A percentile compares a stretch with the other conserved stretches of the same genome.
Evolutionary conservation across 345 rosid species (phyloP).

Genomic region (Camelina laxa): DNA sequence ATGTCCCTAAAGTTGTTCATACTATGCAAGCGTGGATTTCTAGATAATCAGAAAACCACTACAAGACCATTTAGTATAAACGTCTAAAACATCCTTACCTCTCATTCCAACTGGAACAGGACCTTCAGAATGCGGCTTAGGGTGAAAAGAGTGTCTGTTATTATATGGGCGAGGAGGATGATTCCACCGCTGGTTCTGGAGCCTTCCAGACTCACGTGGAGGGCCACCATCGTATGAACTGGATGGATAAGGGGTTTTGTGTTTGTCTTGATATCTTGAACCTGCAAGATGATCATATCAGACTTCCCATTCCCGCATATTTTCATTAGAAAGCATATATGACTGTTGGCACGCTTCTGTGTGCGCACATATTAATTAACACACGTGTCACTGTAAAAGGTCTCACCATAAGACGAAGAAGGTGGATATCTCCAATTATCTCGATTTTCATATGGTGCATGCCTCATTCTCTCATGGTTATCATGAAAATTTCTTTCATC

Average conservation of each 20-base stretch:
- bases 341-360: background rate
- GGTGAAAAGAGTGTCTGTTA: constrained; percentile 64
- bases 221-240: constrained; percentile 59
- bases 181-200: constrained; percentile 67
- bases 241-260: constrained; percentile 52
- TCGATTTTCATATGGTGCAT: constrained; percentile 59
- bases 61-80: constrained; percentile 11
- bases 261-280: constrained; percentile 61
- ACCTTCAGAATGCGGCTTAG: constrained; percentile 68
- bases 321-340: background rate
- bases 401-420: constrained; percentile 66
- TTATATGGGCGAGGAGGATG: constrained; percentile 63
- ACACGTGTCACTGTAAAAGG: background rate
- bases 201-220: constrained; percentile 62
- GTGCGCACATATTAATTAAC: background rate
- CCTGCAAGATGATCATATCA: constrained; percentile 49
- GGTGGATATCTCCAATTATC: constrained; percentile 76
- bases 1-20: background rate
- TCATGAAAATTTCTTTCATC: constrained; percentile 63
- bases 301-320: constrained; percentile 18
- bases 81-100: constrained; percentile 40
- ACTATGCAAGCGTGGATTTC: background rate
- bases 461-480: constrained; percentile 81
- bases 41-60: constrained; percentile 4
- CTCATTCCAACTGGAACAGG: constrained; percentile 60